Evolutionary conservation across 169 alveolate species (phyloP), one percentile per base, ranked within the genome.

Genomic region (Plasmodium relictum): DNA sequence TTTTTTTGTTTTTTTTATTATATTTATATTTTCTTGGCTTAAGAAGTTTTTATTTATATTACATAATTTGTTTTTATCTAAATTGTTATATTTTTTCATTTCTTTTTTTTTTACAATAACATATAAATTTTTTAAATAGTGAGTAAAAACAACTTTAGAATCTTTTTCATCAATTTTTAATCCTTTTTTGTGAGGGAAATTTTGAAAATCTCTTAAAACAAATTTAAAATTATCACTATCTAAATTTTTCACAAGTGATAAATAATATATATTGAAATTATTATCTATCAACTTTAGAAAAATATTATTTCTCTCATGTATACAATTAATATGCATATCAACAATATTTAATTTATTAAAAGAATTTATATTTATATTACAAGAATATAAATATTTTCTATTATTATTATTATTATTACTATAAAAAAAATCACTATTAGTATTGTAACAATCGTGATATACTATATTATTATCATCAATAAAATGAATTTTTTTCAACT

Each of bases 181-280:
- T 0, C 92, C 92, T 6, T 71, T 63, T 14, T 86, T 86, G 42
- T 71, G 86, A 52, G 92, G 92, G n/a, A 24, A 86, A 72, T 86
- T 86, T 39, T 86, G 92, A 31, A 86, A 86, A 45, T 86, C 92
- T 63, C 71, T 86, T 9, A 86, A 73, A 10, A 71, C 68, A 18
- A 86, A 18, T 59, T 86, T 86, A 56, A 10, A 86, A 16, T 20
- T 61, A 16, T 86, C 70, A 10, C 22, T 71, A 7, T 58, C 78
- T 14, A 63, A 20, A 61, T 50, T 44, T 39, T 66, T 86, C 18
- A 86, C 74, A 0, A 86, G 59, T 10, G 88, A 86, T 9, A 86
- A 63, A 52, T 86, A 86, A 31, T 86, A 86, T 14, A 86, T 61
- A 52, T 86, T 86, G 22, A 61, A 86, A 31, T 86, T 69, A 14